A percentile compares a stretch with the other conserved stretches of the same genome.
Evolutionary conservation across 1,284 basidiomycete genomes (phyloP).

Genomic region (Marasmius fiardii): DNA sequence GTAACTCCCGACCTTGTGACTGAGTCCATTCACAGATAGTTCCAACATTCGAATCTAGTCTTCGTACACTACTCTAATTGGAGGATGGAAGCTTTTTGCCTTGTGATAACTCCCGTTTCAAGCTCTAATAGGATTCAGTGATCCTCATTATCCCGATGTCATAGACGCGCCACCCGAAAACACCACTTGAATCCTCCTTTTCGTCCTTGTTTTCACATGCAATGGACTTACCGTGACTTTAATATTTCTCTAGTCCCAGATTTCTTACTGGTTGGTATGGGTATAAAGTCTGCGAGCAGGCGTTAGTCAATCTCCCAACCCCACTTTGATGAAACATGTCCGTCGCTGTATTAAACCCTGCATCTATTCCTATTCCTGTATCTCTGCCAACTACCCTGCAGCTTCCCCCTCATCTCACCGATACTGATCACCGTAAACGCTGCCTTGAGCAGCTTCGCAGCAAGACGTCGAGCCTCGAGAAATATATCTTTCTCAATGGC

Average conservation of each 20-base stretch:
- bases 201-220: no score
- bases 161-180: neutral
- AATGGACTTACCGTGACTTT: neutral
- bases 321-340: constrained; percentile 8
- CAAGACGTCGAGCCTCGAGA: constrained; percentile 56
- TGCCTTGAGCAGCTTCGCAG: constrained; percentile 59
- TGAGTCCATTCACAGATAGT: neutral
- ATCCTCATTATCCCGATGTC: constrained; percentile 8
- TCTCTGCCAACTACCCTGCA: constrained; percentile 12
- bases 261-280: neutral
- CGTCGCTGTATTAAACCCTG: constrained; percentile 4
- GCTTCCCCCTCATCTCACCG: constrained; percentile 50
- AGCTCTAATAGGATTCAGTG: neutral
- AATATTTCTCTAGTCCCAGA: neutral
- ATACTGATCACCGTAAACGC: constrained; percentile 53
- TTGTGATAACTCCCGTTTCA: neutral
- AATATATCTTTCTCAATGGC: constrained; percentile 68
- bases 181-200: neutral
- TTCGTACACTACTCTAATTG: neutral
- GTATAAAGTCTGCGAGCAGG: neutral
- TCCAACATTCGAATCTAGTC: neutral
- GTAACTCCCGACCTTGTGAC: neutral
- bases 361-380: constrained; percentile 3
- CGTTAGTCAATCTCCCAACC: neutral
- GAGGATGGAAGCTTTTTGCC: neutral